A percentile compares a stretch with the other conserved stretches of the same genome.
Conservation (phyloP, 2,329 filamentous ascomycete species). For the Aspergillus pseudonomiae region DNA sequence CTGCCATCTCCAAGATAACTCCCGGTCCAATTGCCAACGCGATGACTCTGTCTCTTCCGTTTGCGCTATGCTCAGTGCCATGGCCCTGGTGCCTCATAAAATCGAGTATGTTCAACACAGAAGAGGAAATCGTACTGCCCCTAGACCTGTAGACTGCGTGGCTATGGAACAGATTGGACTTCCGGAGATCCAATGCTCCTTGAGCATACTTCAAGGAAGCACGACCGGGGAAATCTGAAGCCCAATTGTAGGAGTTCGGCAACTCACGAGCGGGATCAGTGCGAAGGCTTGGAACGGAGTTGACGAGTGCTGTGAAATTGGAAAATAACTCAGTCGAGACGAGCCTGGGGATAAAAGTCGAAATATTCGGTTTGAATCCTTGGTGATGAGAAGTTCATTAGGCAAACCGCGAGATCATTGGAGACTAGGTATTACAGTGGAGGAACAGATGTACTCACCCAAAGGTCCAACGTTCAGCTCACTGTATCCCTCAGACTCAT, state of each 20-base stretch:
- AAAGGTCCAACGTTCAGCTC: background rate
- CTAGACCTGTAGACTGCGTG: background rate
- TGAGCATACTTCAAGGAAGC: background rate
- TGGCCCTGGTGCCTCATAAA: background rate
- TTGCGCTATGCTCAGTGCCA: too few relatives aligned
- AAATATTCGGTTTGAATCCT: background rate
- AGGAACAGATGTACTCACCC: background rate
- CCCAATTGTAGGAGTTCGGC: background rate
- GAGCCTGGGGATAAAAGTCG: background rate
- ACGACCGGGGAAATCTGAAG: background rate
- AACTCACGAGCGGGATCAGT: background rate
- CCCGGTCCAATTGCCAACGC: background rate
- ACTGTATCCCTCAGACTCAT: conserved; percentile 1
- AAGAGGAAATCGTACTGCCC: background rate
- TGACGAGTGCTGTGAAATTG: background rate
- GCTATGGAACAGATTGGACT: background rate
- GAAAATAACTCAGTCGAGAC: background rate
- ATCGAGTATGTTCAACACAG: background rate
- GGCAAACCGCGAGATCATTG: background rate
- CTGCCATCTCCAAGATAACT: background rate
- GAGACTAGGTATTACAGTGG: background rate
- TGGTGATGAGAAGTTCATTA: background rate
- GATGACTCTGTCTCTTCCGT: background rate
- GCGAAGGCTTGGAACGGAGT: background rate
- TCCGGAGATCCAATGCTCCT: background rate